These are phyloP conservation scores for Podospora tetraspora DNA, from an alignment of 495 filamentous ascomycete species.

Conservation along the genomic window DNA sequence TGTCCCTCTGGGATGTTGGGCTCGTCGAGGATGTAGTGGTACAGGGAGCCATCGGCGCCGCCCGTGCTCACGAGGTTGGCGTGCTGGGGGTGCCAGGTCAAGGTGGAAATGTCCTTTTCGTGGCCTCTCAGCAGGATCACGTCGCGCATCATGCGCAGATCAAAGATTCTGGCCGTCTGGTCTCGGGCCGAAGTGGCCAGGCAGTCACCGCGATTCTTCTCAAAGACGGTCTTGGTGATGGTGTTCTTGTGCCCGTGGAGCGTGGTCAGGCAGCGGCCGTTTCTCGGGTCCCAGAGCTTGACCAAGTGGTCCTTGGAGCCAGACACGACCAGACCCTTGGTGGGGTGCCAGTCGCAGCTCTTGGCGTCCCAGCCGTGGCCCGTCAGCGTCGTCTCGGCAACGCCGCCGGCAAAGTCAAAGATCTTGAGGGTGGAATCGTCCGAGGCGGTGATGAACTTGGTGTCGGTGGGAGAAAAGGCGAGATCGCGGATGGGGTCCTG, in stretches of 20 bases:
- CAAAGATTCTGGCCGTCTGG: constrained; percentile 85
- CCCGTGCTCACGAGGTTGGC: constrained; percentile 83
- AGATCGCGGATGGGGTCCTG: constrained; percentile 83
- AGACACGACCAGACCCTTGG: constrained; percentile 88
- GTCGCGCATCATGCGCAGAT: constrained; percentile 97
- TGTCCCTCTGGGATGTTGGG: constrained; percentile 72
- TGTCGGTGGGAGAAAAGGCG: constrained; percentile 87
- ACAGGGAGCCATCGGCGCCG: constrained; percentile 79
- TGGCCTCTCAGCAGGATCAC: constrained; percentile 86
- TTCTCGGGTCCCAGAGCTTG: constrained; percentile 95
- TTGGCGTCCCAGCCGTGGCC: constrained; percentile 97
- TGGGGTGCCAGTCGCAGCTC: constrained; percentile 94
- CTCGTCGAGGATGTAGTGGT: constrained; percentile 90
- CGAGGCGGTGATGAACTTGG: constrained; percentile 92
- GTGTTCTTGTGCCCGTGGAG: constrained; percentile 97
- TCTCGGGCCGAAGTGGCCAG: constrained; percentile 90
- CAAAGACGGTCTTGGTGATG: constrained; percentile 83
- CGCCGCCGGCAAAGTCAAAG: constrained; percentile 87
- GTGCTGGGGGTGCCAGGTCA: constrained; percentile 93
- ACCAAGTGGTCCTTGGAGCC: constrained; percentile 96
- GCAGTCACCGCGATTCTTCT: constrained; percentile 71
- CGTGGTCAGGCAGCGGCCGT: constrained; percentile 81
- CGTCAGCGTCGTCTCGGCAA: constrained; percentile 70
- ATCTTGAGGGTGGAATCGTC: constrained; percentile 92
- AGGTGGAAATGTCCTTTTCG: constrained; percentile 88